A percentile compares a stretch with the other conserved stretches of the same genome.
Conservation (phyloP, 805 yeast genomes). For the Lachancea meyersii region DNA sequence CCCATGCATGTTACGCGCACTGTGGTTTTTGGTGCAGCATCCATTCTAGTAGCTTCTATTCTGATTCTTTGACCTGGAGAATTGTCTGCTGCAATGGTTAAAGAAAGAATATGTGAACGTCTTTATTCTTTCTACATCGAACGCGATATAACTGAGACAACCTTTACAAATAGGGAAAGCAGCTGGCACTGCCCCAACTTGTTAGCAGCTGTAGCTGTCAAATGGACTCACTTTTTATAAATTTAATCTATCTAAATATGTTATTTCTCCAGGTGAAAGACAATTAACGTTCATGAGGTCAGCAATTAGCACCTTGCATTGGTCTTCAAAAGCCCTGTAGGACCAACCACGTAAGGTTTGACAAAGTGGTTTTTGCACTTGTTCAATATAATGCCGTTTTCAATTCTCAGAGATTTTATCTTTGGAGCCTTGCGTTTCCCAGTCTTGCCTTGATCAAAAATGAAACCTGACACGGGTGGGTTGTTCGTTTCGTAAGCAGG, state of each 20-base stretch:
- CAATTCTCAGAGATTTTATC: slow-evolving; percentile 5
- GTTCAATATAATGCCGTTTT: slow-evolving; percentile 12
- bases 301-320: slow-evolving; percentile 5
- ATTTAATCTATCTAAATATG: too few species aligned
- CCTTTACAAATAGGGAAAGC: too few species aligned
- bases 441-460: not conserved
- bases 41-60: slow-evolving; percentile 9
- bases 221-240: too few species aligned
- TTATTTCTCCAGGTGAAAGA: too few species aligned
- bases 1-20: slow-evolving; percentile 18
- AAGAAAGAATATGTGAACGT: too few species aligned
- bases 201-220: too few species aligned
- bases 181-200: too few species aligned
- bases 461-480: slow-evolving; percentile 18
- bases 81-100: not conserved
- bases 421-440: slow-evolving; percentile 7
- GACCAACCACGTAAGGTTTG: slow-evolving; percentile 27
- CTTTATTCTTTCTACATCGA: too few species aligned
- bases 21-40: slow-evolving; percentile 12
- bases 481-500: slow-evolving; percentile 25
- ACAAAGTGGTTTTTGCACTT: slow-evolving; percentile 28
- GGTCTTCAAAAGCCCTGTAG: slow-evolving; percentile 24
- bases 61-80: slow-evolving; percentile 3
- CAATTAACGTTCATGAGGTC: too few species aligned
- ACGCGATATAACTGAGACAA: too few species aligned